phyloP scores from a whole-genome alignment of 2,329 filamentous ascomycete genomes.

The Ceratocystis lukuohia region DNA sequence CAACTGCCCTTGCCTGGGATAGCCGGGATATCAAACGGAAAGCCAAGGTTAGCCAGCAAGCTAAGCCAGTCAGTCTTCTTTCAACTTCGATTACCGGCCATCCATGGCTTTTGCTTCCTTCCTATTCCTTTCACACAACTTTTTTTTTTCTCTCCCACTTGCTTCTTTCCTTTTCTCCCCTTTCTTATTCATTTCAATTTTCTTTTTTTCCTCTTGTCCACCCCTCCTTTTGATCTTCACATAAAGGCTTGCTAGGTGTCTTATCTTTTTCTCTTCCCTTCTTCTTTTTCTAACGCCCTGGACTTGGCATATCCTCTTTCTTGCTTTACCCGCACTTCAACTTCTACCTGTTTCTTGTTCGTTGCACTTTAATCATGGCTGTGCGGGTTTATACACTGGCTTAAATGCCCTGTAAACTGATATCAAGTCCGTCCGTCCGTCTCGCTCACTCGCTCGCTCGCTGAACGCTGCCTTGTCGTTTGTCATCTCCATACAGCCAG shows the following conservation, averaged over 20 bases:
- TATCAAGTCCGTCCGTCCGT: not conserved
- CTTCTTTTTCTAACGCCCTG: conserved; percentile 4
- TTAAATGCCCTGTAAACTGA: conserved; percentile 2
- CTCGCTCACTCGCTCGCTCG: not conserved
- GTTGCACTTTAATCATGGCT: conserved; percentile 5
- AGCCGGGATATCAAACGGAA: not conserved
- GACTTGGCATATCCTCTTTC: conserved; percentile 10
- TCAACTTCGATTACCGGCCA: conserved; percentile 3
- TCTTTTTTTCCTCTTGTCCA: not conserved
- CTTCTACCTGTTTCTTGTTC: not conserved
- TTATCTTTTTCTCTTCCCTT: not conserved
- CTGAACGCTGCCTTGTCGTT: not conserved
- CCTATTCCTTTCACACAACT: not conserved
- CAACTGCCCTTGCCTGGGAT: not conserved
- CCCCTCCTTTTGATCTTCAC: conserved; percentile 4
- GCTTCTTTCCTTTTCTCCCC: not conserved
- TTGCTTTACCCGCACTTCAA: not conserved
- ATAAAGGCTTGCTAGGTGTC: too few species aligned
- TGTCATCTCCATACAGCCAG: too few species aligned
- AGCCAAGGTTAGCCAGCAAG: not conserved
- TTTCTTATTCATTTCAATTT: not conserved
- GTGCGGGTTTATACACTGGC: conserved; percentile 1
- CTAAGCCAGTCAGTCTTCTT: not conserved
- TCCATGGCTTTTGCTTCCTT: conserved; percentile 4
- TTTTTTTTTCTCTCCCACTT: not conserved